Conservation (phyloP, 306 rosid genomes). For the Acacia crassicarpa region DNA sequence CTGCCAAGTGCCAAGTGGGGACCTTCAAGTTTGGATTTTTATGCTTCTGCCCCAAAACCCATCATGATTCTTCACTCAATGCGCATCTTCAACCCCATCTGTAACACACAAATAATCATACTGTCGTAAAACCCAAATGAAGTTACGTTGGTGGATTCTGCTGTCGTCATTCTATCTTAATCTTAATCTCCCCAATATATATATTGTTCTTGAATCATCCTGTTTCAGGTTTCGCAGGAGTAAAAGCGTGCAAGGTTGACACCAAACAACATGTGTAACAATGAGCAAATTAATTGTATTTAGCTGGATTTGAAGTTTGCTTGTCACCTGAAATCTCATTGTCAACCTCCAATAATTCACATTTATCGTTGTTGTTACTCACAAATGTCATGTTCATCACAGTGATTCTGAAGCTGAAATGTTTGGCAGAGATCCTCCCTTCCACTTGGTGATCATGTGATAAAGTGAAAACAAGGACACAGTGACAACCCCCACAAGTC, state of each 20-base stretch:
- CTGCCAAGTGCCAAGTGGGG: not conserved
- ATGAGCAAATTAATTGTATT: not conserved
- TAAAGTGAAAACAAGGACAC: not conserved
- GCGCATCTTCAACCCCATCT: not conserved
- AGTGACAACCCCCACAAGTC: not conserved
- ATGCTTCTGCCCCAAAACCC: not conserved
- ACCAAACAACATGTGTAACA: not conserved
- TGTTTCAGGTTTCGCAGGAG: not conserved
- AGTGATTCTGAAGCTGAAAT: constrained; percentile 10
- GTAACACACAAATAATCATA: not conserved
- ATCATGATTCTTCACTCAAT: not conserved
- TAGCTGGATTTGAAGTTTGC: not conserved
- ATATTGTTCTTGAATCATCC: not conserved
- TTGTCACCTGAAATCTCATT: not conserved
- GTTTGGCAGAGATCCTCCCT: not conserved
- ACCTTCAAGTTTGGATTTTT: not conserved
- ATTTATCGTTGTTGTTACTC: not conserved
- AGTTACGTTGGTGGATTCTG: not conserved
- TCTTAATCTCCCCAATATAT: not conserved
- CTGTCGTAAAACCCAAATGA: not conserved
- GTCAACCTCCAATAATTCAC: not conserved
- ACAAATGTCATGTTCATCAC: not conserved
- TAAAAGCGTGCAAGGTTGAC: not conserved
- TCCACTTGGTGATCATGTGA: not conserved
- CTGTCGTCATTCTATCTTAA: not conserved